These are phyloP conservation scores for Picea mariana DNA, from an alignment of 83 land plant species.

Conservation along the genomic window DNA sequence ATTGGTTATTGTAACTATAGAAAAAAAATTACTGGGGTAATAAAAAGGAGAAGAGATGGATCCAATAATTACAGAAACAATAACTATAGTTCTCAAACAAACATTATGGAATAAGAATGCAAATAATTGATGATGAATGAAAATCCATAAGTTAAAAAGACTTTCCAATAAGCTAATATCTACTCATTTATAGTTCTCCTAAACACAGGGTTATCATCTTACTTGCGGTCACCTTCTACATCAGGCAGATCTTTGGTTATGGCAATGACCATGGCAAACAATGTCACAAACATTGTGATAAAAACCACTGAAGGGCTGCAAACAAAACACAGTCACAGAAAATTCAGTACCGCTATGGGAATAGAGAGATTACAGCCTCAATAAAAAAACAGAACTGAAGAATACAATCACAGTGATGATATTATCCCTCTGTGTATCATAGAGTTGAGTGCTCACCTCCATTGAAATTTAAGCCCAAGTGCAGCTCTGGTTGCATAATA, in stretches of 20 bases:
- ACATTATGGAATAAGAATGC: background rate
- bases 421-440: background rate
- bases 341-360: background rate
- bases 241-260: conserved; percentile 98
- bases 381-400: background rate
- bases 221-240: conserved; percentile 98
- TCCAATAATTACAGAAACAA: background rate
- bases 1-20: background rate
- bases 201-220: conserved; percentile 23
- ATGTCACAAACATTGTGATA: conserved; percentile 90
- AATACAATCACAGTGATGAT: background rate
- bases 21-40: background rate
- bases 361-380: background rate
- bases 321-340: conserved; percentile 12
- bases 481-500: conserved; percentile 98
- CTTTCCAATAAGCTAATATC: background rate
- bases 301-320: conserved; percentile 92
- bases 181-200: background rate
- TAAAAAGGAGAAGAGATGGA: background rate
- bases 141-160: background rate
- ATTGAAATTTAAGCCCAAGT: conserved; percentile 77
- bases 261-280: conserved; percentile 96
- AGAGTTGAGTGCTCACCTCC: conserved; percentile 62
- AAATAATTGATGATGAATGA: background rate
- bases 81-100: background rate